Evolutionary conservation across 495 filamentous ascomycete genomes (phyloP).

Genomic region (Neurospora hispaniola): DNA sequence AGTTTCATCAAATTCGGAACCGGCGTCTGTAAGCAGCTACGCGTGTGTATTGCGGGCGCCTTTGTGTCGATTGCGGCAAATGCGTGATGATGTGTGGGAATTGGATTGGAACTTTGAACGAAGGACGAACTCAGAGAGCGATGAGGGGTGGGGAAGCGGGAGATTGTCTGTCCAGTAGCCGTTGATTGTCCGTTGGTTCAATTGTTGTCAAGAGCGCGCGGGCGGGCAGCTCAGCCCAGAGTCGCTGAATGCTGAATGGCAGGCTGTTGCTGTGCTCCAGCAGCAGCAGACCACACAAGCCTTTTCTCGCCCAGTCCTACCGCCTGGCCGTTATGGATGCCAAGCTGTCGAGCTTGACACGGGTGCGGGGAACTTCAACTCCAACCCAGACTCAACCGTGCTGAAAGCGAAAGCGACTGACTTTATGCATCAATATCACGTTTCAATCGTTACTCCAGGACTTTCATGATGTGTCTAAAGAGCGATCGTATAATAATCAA

Average conservation of each 20-base stretch:
- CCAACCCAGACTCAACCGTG: neutral
- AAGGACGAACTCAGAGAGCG: neutral
- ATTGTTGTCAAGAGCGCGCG: neutral
- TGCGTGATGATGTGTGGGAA: neutral
- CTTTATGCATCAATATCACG: neutral
- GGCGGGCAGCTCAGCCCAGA: neutral
- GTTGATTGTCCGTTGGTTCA: neutral
- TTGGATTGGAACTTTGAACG: neutral
- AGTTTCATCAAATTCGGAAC: neutral
- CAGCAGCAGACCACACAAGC: neutral
- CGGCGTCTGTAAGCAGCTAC: neutral
- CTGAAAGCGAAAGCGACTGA: neutral
- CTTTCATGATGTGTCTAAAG: too few species aligned
- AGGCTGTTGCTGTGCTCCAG: neutral
- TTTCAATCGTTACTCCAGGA: neutral
- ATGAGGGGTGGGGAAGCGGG: neutral
- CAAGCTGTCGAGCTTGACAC: neutral
- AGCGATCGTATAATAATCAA: neutral
- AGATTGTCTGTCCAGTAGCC: neutral
- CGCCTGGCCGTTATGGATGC: neutral
- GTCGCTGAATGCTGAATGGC: neutral
- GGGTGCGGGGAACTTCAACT: neutral
- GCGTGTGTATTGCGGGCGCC: neutral
- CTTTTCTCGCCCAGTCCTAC: neutral
- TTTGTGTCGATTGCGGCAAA: neutral